These are phyloP conservation scores for Fraxinus sp. DNA, from an alignment of 305 asterid genomes.

Conservation along the genomic window DNA sequence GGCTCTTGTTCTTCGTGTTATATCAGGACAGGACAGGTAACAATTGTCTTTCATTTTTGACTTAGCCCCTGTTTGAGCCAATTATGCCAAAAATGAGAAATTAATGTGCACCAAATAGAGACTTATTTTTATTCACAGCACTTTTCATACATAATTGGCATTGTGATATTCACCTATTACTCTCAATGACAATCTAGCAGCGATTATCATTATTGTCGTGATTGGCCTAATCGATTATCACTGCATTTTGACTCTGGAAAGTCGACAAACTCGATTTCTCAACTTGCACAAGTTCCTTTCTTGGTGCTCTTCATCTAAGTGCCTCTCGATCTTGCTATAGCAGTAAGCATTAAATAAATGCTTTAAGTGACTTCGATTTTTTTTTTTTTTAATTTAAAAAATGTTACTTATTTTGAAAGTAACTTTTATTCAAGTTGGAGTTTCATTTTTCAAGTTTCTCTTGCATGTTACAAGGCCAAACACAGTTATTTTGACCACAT, in stretches of 20 bases:
- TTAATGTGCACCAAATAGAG: too few relatives aligned
- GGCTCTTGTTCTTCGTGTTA: slow-evolving; percentile 88
- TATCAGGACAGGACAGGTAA: slow-evolving; percentile 90
- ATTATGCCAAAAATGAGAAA: too few relatives aligned
- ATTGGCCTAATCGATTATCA: slow-evolving; percentile 73
- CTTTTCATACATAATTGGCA: not conserved
- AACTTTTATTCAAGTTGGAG: slow-evolving; percentile 48
- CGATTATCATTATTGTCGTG: slow-evolving; percentile 80
- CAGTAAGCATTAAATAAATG: slow-evolving; percentile 40
- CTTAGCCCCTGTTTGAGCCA: not conserved
- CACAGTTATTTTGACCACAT: slow-evolving; percentile 57
- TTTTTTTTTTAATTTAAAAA: too few relatives aligned
- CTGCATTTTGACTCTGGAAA: slow-evolving; percentile 67
- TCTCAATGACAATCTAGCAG: slow-evolving; percentile 68
- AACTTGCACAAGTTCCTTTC: slow-evolving; percentile 71
- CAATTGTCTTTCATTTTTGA: not conserved
- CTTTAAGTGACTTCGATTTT: not conserved
- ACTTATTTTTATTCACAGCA: not conserved
- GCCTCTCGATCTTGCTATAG: slow-evolving; percentile 79
- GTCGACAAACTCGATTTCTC: slow-evolving; percentile 82
- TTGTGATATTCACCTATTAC: slow-evolving; percentile 38
- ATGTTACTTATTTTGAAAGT: not conserved
- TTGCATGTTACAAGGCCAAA: slow-evolving; percentile 90
- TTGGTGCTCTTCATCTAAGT: slow-evolving; percentile 92
- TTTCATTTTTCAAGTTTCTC: slow-evolving; percentile 79